Conservation (phyloP, 192 early-diverging fungal genomes). For the Coemansia sp. region DNA sequence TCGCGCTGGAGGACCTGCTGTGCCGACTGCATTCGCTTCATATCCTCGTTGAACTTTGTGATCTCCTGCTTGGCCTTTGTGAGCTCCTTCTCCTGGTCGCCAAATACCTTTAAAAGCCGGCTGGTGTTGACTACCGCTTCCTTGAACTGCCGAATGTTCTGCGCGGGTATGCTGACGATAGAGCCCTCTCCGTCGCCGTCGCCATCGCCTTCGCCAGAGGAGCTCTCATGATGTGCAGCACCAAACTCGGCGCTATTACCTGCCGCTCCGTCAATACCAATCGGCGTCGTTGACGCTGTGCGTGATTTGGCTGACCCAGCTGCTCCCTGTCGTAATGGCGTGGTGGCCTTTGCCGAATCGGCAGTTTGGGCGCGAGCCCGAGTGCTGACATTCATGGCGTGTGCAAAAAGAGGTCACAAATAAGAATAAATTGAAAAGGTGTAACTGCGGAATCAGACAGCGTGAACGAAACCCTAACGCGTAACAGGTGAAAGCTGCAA, state of each 20-base stretch:
- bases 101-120: conserved; percentile 49
- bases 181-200: conserved; percentile 2
- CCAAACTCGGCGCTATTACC: not conserved
- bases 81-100: conserved; percentile 57
- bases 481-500: not conserved
- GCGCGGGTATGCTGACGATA: conserved; percentile 39
- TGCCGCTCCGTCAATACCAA: not conserved
- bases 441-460: conserved; percentile 8
- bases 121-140: conserved; percentile 58
- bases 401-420: not conserved
- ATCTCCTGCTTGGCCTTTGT: conserved; percentile 47
- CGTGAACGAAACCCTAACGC: conserved; percentile 11
- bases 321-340: not conserved
- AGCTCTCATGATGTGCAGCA: conserved; percentile 3
- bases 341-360: conserved; percentile 20
- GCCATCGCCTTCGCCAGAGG: conserved; percentile 11
- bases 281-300: conserved; percentile 12
- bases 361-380: conserved; percentile 37
- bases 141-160: conserved; percentile 54
- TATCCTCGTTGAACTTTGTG: conserved; percentile 35
- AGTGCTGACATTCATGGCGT: conserved; percentile 44
- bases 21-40: conserved; percentile 24
- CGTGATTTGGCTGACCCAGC: not conserved
- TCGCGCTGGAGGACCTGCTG: conserved; percentile 46
- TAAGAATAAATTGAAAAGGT: conserved; percentile 5